Evolutionary conservation across 305 asterid genomes (phyloP).

Genomic region (Caryopteris hybrid): DNA sequence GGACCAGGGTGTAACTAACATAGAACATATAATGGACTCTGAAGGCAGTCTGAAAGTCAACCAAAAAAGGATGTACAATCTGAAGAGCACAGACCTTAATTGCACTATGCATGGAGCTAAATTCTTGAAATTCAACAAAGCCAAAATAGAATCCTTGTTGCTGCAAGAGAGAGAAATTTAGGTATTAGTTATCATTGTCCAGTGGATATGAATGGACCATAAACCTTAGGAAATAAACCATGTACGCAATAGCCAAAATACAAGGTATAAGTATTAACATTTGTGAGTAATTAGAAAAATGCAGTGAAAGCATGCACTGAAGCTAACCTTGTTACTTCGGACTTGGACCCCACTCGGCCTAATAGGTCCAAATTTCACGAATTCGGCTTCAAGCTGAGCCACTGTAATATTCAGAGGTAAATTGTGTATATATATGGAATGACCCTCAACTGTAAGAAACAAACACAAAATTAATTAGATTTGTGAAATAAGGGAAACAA

Average conservation of each 20-base stretch:
- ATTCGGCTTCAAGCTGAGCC: constrained; percentile 55
- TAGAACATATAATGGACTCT: no score
- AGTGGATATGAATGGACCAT: not conserved
- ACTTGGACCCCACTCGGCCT: constrained; percentile 67
- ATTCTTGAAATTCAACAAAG: constrained; percentile 67
- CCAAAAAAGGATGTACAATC: not conserved
- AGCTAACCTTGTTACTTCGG: constrained; percentile 54
- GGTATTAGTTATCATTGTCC: not conserved
- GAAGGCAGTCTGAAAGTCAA: not conserved
- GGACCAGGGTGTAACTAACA: not conserved
- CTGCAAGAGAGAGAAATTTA: constrained; percentile 31
- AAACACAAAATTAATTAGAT: constrained; percentile 4
- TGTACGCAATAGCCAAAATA: not conserved
- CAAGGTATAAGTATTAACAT: not conserved
- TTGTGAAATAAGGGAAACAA: not conserved
- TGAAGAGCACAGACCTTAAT: constrained; percentile 43
- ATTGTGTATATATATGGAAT: constrained; percentile 57
- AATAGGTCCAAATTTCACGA: constrained; percentile 59
- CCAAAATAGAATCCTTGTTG: constrained; percentile 72
- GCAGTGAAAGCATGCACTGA: not conserved
- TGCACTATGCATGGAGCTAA: constrained; percentile 68
- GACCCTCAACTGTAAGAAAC: constrained; percentile 49
- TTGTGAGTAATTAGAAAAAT: constrained; percentile 7
- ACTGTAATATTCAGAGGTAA: constrained; percentile 50
- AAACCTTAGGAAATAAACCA: not conserved